These are phyloP conservation scores for Sporothrix globosa DNA, from an alignment of 2,329 filamentous ascomycete genomes.

Conservation along the genomic window DNA sequence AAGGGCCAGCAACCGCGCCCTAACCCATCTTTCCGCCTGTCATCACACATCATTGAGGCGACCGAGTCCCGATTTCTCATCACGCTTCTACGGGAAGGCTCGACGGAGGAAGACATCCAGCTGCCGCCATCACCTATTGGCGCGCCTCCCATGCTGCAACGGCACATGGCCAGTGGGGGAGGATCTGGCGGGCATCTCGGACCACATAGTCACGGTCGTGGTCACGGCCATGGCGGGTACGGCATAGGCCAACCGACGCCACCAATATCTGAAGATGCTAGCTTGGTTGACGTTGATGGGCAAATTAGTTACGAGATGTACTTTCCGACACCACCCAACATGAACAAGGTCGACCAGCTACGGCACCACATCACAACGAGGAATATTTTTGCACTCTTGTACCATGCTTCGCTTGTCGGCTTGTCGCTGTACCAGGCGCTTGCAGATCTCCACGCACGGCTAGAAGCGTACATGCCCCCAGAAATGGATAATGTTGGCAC, in stretches of 20 bases:
- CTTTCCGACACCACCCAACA: slow-evolving; percentile 60
- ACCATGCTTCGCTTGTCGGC: slow-evolving; percentile 66
- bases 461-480: slow-evolving; percentile 61
- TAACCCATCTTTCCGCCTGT: slow-evolving; percentile 60
- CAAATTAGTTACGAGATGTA: slow-evolving; percentile 65
- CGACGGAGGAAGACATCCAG: slow-evolving; percentile 53
- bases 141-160: slow-evolving; percentile 48
- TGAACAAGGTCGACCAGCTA: slow-evolving; percentile 53
- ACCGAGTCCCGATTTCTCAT: slow-evolving; percentile 60
- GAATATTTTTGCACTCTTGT: slow-evolving; percentile 69
- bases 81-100: slow-evolving; percentile 57
- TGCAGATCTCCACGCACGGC: slow-evolving; percentile 62
- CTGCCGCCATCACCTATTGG: slow-evolving; percentile 51
- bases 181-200: slow-evolving; percentile 37
- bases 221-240: slow-evolving; percentile 33
- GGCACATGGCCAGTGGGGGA: slow-evolving; percentile 36
- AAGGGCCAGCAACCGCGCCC: slow-evolving; percentile 51
- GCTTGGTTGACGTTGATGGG: slow-evolving; percentile 52
- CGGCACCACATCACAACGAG: slow-evolving; percentile 67
- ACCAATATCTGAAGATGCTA: slow-evolving; percentile 51
- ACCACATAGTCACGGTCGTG: slow-evolving; percentile 35
- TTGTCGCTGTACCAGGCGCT: slow-evolving; percentile 65
- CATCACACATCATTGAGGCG: slow-evolving; percentile 61
- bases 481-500: slow-evolving; percentile 61
- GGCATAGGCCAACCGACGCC: slow-evolving; percentile 48